Base-by-base conservation (phyloP, 2,329 filamentous ascomycete species). In the Aureobasidium leucospermi region DNA sequence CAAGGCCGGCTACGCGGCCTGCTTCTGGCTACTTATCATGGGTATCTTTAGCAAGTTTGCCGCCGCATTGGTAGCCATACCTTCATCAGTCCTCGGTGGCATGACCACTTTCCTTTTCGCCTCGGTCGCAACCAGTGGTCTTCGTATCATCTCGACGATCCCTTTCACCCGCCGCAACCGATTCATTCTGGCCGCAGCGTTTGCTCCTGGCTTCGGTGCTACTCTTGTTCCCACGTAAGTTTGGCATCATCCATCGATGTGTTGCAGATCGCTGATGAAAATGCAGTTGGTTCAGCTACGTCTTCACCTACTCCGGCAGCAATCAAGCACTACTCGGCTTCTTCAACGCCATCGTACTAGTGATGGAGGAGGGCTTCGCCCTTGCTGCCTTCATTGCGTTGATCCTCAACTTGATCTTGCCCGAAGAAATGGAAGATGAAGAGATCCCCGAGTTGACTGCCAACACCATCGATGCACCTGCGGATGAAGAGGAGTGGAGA, bases 21-120 rank as follows among this genome's bases (percentile, higher is more conserved):
- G 83, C 70, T 79, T 88, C 67, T 91, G 91, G 77, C 80, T 94
- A 10, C 74, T 94, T 62, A 71, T 94, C 65, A 90, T 91, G 84
- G 90, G 90, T 15, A 76, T 94, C 62, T 90, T 93, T 66, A 84
- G 88, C 65, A 94, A 94, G 73, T 92, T 93, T 65, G 89, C 88
- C 0, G 89, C 89, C 1, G 81, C 88, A 0, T 82, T 94, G 4
- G 87, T 90, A 4, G 82, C 88, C 4, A 93, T 94, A 63, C 89
- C 89, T 0, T 68, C 65, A 9, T 66, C 77, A 1, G 77, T 79
- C 0, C 68, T 79, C 1, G 77, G 77, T 8, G 77, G 77, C 42
- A 79, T 79, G 77, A 79, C 89, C 0, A 90, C 88, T 0, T 94
- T 94, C 72, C 79, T 94, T 23, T 94, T 92, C 75, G 81, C 80